Conservation (phyloP, 306 rosid genomes). For the Begonia masoniana region DNA sequence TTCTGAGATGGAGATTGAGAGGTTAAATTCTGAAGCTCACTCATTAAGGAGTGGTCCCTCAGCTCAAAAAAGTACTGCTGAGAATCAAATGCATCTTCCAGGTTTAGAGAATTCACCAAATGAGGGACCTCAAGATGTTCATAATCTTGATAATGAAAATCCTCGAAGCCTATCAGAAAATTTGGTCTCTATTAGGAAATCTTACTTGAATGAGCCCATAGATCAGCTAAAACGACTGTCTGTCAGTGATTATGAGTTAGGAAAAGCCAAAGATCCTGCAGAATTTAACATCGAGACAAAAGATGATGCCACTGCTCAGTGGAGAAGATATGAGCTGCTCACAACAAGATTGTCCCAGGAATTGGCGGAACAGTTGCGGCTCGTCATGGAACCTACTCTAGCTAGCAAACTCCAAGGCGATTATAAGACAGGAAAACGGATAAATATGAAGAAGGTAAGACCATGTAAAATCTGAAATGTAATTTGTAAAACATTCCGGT, state of each 20-base stretch:
- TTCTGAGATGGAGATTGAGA: conserved; percentile 34
- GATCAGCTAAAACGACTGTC: conserved; percentile 35
- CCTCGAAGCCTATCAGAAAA: conserved; percentile 27
- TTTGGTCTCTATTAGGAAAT: conserved; percentile 43
- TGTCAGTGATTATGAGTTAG: conserved; percentile 47
- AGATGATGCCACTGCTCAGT: conserved; percentile 35
- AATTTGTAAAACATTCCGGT: neutral
- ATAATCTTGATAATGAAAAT: conserved; percentile 14
- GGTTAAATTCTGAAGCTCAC: conserved; percentile 28
- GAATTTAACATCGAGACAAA: conserved; percentile 28
- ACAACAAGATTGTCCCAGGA: conserved; percentile 77
- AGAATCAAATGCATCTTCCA: conserved; percentile 28
- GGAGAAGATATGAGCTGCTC: conserved; percentile 63
- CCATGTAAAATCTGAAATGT: too few relatives aligned
- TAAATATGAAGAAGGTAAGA: conserved; percentile 82
- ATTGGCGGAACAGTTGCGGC: conserved; percentile 88
- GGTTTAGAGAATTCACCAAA: conserved; percentile 23
- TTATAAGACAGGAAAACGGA: conserved; percentile 84
- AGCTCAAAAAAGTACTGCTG: conserved; percentile 23
- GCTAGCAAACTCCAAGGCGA: conserved; percentile 96
- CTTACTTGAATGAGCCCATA: conserved; percentile 32
- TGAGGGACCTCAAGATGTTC: conserved; percentile 27
- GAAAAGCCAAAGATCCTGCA: conserved; percentile 35
- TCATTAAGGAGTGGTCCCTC: conserved; percentile 21
- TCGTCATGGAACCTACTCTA: conserved; percentile 77